Evolutionary conservation across 2,329 filamentous ascomycete genomes (phyloP).

Genomic region (Neofusicoccum cordaticola): DNA sequence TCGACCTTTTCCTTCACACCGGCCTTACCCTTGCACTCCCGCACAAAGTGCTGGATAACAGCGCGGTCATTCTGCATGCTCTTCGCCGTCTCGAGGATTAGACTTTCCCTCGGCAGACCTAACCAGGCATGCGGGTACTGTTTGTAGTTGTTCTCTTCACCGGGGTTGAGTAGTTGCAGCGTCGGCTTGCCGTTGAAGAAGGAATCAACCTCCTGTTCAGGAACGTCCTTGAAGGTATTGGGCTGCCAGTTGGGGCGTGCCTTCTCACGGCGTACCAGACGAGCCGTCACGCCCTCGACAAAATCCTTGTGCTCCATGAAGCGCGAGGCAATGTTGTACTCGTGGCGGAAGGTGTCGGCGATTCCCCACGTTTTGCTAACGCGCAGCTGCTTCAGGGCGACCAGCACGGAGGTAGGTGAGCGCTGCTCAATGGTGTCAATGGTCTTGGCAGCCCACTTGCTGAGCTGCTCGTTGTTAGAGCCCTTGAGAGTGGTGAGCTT

Average conservation of each 20-base stretch:
- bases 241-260: conserved; percentile 73
- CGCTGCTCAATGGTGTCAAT: conserved; percentile 70
- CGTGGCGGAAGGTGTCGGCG: conserved; percentile 76
- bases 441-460: conserved; percentile 76
- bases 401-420: conserved; percentile 83
- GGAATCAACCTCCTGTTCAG: conserved; percentile 54
- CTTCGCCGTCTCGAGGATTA: conserved; percentile 46
- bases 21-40: conserved; percentile 43
- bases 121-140: conserved; percentile 71
- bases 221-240: conserved; percentile 66
- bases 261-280: conserved; percentile 68
- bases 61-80: conserved; percentile 30
- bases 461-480: conserved; percentile 45
- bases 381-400: conserved; percentile 79
- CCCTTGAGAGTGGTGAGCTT: conserved; percentile 56
- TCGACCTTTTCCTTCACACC: conserved; percentile 59
- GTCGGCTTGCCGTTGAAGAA: conserved; percentile 63
- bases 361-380: conserved; percentile 76
- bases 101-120: conserved; percentile 69
- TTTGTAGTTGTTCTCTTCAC: conserved; percentile 55
- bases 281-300: conserved; percentile 80
- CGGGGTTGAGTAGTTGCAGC: conserved; percentile 59
- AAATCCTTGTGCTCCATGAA: conserved; percentile 96
- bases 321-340: conserved; percentile 76
- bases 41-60: conserved; percentile 40